Percentiles rank a stretch among this genome's conserved stretches.
These are phyloP conservation scores for Chaetoscypha palmicola DNA, from an alignment of 2,329 filamentous ascomycete genomes.

Conservation along the genomic window DNA sequence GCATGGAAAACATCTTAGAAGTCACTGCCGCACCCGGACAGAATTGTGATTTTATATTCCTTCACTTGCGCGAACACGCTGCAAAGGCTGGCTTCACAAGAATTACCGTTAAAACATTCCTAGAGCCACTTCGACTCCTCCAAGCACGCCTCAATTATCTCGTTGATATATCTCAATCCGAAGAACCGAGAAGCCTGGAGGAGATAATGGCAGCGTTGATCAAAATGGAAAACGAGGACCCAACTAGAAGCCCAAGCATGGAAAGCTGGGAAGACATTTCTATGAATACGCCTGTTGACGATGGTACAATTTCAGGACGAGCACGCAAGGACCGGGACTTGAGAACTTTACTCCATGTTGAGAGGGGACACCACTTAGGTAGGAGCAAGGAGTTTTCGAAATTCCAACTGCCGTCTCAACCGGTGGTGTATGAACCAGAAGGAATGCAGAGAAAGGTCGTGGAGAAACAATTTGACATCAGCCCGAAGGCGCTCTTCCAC, in stretches of 20 bases:
- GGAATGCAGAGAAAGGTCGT: slow-evolving; percentile 70
- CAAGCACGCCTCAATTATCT: slow-evolving; percentile 80
- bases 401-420: slow-evolving; percentile 73
- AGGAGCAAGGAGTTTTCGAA: slow-evolving; percentile 40
- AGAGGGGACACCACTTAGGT: slow-evolving; percentile 49
- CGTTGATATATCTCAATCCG: slow-evolving; percentile 69
- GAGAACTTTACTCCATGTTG: slow-evolving; percentile 52
- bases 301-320: slow-evolving; percentile 39
- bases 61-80: slow-evolving; percentile 51
- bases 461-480: slow-evolving; percentile 81
- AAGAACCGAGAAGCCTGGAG: slow-evolving; percentile 61
- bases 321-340: slow-evolving; percentile 42
- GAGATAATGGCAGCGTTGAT: slow-evolving; percentile 66
- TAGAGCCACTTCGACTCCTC: slow-evolving; percentile 78
- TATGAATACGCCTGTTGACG: slow-evolving; percentile 51
- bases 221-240: slow-evolving; percentile 61
- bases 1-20: slow-evolving; percentile 69
- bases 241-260: slow-evolving; percentile 60
- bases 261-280: slow-evolving; percentile 90
- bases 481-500: slow-evolving; percentile 90
- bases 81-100: slow-evolving; percentile 32
- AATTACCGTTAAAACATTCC: slow-evolving; percentile 85
- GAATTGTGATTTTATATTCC: slow-evolving; percentile 87
- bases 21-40: slow-evolving; percentile 83
- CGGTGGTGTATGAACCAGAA: slow-evolving; percentile 77